Evolutionary conservation across 1,139 yeast species (phyloP).

Genomic region (Yamadazyma oceani): DNA sequence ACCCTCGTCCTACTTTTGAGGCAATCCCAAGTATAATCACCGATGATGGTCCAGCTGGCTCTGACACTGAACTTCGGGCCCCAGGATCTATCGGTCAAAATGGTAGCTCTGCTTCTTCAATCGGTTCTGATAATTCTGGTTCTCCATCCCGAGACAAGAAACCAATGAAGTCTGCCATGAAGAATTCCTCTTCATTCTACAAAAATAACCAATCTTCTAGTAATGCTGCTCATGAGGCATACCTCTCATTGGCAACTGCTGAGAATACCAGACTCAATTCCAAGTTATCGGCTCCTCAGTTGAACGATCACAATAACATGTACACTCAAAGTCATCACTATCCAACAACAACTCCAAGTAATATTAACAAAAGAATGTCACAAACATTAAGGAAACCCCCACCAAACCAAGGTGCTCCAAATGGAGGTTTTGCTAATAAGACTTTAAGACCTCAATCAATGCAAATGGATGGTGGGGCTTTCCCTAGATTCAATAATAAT

Average conservation of each 20-base stretch:
- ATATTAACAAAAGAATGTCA: conserved; percentile 28
- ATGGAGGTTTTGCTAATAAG: conserved; percentile 19
- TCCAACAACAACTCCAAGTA: conserved; percentile 11
- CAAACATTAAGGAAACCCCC: conserved; percentile 33
- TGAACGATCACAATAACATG: conserved; percentile 20
- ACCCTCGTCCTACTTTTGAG: conserved; percentile 35
- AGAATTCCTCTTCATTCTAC: conserved; percentile 40
- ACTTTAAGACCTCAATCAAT: conserved; percentile 38
- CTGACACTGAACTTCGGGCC: conserved; percentile 15
- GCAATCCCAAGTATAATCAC: conserved; percentile 30
- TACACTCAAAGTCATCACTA: conserved; percentile 16
- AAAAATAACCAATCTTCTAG: conserved; percentile 2
- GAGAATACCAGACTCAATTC: conserved; percentile 76
- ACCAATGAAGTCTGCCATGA: conserved; percentile 69
- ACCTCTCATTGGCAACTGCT: conserved; percentile 69
- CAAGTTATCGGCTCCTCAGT: conserved; percentile 45
- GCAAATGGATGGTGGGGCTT: conserved; percentile 3
- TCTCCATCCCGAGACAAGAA: conserved; percentile 17
- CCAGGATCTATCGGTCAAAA: conserved; percentile 11
- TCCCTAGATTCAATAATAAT: neutral
- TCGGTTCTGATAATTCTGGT: conserved; percentile 26
- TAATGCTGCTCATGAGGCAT: conserved; percentile 58
- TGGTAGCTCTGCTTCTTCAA: conserved; percentile 30
- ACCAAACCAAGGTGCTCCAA: conserved; percentile 10
- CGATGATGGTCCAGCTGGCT: conserved; percentile 9